These are phyloP conservation scores for Teratosphaeria viscida DNA, from an alignment of 2,329 filamentous ascomycete species.

Conservation along the genomic window DNA sequence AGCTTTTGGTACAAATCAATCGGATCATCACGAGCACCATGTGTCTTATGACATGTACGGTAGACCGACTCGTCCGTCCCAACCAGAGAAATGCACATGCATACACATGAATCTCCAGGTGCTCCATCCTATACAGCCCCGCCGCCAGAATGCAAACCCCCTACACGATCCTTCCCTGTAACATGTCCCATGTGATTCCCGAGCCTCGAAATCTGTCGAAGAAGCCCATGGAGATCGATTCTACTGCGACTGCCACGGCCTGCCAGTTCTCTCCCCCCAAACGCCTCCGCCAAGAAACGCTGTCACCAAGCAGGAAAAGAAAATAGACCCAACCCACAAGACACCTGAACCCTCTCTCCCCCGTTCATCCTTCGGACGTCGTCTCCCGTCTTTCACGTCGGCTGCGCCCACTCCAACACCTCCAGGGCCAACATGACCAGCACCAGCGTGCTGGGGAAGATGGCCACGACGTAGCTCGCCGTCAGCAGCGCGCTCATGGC, in stretches of 20 bases:
- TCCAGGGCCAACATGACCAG: slow-evolving; percentile 88
- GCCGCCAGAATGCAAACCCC: no score
- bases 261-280: neutral
- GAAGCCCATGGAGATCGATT: neutral
- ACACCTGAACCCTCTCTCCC: neutral
- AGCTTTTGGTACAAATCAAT: no score
- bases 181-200: no score
- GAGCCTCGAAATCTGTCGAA: neutral
- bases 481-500: slow-evolving; percentile 90
- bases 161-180: no score
- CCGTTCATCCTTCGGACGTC: neutral
- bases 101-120: no score
- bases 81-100: no score
- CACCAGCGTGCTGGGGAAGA: slow-evolving; percentile 81
- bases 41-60: no score
- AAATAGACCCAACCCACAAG: neutral
- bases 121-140: no score
- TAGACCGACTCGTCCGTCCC: no score
- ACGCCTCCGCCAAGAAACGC: neutral
- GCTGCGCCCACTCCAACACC: slow-evolving; percentile 73
- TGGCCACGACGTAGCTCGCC: slow-evolving; percentile 94
- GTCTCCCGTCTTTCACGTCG: neutral
- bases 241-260: neutral
- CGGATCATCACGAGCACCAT: no score
- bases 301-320: neutral